Conservation (phyloP, 2,329 filamentous ascomycete species). For the Curvularia verruculosa region DNA sequence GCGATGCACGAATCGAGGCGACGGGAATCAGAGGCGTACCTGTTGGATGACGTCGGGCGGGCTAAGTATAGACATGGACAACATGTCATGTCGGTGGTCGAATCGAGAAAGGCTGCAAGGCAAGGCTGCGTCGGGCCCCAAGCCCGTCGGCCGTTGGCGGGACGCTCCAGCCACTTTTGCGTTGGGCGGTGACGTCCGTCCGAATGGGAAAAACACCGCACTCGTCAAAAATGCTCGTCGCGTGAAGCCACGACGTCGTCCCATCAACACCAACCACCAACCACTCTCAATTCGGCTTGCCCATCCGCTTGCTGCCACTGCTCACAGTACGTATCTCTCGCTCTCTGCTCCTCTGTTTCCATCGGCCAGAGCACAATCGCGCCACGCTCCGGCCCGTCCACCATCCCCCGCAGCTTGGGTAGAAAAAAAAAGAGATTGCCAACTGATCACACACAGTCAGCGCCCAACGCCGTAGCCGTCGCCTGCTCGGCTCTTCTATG, state of each 20-base stretch:
- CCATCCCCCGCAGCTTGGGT: neutral
- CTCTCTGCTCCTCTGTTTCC: neutral
- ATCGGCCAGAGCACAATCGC: neutral
- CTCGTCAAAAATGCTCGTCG: constrained; percentile 25
- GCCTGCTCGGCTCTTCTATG: constrained; percentile 67
- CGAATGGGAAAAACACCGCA: constrained; percentile 23
- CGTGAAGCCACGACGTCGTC: constrained; percentile 19
- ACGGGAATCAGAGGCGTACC: neutral
- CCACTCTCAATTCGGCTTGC: neutral
- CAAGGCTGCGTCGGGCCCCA: constrained; percentile 7
- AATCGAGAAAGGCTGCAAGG: neutral
- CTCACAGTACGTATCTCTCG: constrained; percentile 12
- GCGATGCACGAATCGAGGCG: neutral
- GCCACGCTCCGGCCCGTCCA: neutral
- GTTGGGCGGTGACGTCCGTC: constrained; percentile 29
- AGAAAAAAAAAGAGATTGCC: constrained; percentile 1
- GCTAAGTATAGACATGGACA: neutral
- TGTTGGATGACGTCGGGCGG: neutral
- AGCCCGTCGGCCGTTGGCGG: constrained; percentile 6
- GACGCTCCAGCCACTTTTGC: constrained; percentile 19
- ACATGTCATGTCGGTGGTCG: too few species aligned
- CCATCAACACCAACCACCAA: constrained; percentile 5
- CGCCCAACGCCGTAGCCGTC: constrained; percentile 21
- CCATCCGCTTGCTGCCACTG: constrained; percentile 1
- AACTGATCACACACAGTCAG: constrained; percentile 12